Percentiles rank a stretch among this genome's conserved stretches.
Evolutionary conservation across 139 green algal genomes (phyloP).

Genomic region (Tetraselmis chui): DNA sequence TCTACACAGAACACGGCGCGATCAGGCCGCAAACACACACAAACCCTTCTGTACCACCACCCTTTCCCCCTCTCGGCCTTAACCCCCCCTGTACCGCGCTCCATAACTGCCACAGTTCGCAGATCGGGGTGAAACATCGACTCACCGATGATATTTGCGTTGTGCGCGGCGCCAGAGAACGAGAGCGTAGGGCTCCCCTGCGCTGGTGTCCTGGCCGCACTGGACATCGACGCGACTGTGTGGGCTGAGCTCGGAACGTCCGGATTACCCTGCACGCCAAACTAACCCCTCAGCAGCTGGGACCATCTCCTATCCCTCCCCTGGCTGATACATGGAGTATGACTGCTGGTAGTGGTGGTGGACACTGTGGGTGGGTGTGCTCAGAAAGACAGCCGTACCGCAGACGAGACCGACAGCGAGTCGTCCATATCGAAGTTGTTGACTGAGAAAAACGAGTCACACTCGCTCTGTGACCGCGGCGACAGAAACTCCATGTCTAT

Average conservation of each 20-base stretch:
- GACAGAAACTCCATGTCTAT: background rate
- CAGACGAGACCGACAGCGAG: background rate
- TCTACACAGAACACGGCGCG: no score
- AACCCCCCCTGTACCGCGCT: no score
- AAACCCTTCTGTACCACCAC: no score
- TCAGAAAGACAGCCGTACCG: background rate
- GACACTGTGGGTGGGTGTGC: no score
- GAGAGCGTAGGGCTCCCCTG: background rate
- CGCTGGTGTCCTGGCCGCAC: background rate
- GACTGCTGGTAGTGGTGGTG: no score
- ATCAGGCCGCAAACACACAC: no score
- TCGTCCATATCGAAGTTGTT: background rate
- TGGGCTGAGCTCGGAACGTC: background rate
- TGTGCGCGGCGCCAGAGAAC: background rate
- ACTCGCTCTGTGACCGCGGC: background rate
- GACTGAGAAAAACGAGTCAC: background rate
- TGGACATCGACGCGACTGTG: background rate
- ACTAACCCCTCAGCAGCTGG: background rate
- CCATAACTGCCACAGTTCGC: no score
- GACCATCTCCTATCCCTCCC: background rate
- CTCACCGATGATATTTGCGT: background rate
- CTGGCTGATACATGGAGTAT: no score
- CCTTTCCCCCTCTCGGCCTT: no score
- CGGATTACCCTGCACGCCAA: background rate
- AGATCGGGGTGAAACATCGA: no score